Evolutionary conservation across 2,329 filamentous ascomycete species (phyloP), one percentile per base, ranked within the genome.

Genomic region (Alternaria brassicicola): DNA sequence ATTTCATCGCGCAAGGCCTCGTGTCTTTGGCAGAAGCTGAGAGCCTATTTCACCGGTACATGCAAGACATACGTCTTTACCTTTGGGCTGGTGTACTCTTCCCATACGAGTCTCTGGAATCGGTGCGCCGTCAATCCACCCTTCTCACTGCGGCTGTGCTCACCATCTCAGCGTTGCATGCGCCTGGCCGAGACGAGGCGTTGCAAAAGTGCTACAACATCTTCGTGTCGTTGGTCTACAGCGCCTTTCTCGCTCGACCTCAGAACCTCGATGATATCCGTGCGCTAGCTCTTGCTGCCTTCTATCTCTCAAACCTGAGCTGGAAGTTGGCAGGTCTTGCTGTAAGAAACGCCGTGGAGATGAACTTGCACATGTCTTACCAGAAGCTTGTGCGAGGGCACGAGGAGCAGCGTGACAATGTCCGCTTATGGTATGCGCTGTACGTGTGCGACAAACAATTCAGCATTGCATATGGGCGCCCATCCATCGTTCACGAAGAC

Each of bases 371-470:
- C 46, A 76, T 75, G 31, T 72, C 76, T 0, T 77, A 73, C 52
- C 71, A 74, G 43, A 75, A 75, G 50, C 68, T 75, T 9, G 68
- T 73, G 61, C 66, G 73, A 45, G 75, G 76, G 6, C 67, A 74
- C 10, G 59, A 72, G 52, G 70, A 76, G 9, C 70, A 74, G 21
- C 70, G 73, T 25, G 74, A 78, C 39, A 73, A 75, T 17, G 75
- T 76, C 9, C 68, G 76, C 6, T 63, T 80, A 2, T 80, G 77
- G 76, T 79, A 79, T 39, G 71, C 75, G 5, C 57, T 79, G 8
- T 78, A 77, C 47, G 69, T 74, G 6, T 76, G 73, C 56, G 78
- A 80, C 57, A 77, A 79, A 61, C 77, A 79, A 52, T 78, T 77
- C 39, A 73, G 72, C 23, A 74, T 79, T 38, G 77, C 78, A 0